These are phyloP conservation scores for Rhodotorula sp. DNA, from an alignment of 1,284 basidiomycete species.

Conservation along the genomic window DNA sequence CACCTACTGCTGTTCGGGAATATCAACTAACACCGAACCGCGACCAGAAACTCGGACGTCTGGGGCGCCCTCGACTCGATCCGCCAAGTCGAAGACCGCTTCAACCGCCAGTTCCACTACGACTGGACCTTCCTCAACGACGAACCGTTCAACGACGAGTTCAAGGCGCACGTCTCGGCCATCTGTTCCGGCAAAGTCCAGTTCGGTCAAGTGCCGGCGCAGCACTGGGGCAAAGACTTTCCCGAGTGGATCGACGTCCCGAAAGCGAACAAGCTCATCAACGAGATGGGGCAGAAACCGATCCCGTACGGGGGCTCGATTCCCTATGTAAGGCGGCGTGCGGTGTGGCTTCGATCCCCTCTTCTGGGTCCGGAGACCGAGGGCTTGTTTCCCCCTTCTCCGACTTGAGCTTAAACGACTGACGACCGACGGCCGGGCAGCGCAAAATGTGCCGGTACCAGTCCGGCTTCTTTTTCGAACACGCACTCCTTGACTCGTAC, in stretches of 20 bases:
- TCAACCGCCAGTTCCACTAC: slow-evolving; percentile 49
- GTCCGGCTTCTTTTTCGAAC: slow-evolving; percentile 35
- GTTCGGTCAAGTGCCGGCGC: slow-evolving; percentile 77
- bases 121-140: slow-evolving; percentile 53
- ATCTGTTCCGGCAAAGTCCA: slow-evolving; percentile 46
- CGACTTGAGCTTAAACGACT: not conserved
- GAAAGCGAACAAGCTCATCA: slow-evolving; percentile 57
- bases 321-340: slow-evolving; percentile 59
- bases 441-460: slow-evolving; percentile 86
- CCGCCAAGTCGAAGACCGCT: slow-evolving; percentile 41
- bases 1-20: not conserved
- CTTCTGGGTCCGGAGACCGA: too few species aligned
- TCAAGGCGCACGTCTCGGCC: slow-evolving; percentile 46
- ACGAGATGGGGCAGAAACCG: slow-evolving; percentile 64
- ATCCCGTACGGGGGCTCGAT: slow-evolving; percentile 77
- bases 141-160: slow-evolving; percentile 49
- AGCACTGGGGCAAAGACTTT: slow-evolving; percentile 73
- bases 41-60: slow-evolving; percentile 46
- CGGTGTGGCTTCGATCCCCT: too few species aligned
- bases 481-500: slow-evolving; percentile 62
- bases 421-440: too few species aligned
- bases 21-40: not conserved
- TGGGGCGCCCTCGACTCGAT: slow-evolving; percentile 45
- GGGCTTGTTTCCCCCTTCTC: too few species aligned
- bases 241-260: slow-evolving; percentile 64